Evolutionary conservation across 2,329 filamentous ascomycete genomes (phyloP).

Genomic region (Cordyceps pruinosa): DNA sequence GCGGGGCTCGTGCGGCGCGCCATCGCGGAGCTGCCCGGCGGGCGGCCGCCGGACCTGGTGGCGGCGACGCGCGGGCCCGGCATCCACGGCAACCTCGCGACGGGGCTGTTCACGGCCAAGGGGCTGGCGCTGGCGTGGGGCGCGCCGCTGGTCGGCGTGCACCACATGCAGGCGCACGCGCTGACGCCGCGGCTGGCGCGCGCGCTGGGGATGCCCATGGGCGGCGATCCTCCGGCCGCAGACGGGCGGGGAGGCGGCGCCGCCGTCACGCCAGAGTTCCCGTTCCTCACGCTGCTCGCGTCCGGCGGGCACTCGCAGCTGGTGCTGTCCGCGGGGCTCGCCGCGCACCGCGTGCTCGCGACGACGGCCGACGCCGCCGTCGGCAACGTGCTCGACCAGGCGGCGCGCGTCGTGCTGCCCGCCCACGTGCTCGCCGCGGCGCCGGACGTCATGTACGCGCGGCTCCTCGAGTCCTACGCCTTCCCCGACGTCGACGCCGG

Average conservation of each 20-base stretch:
- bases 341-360: slow-evolving; percentile 66
- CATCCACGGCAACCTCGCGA: slow-evolving; percentile 70
- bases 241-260: not conserved
- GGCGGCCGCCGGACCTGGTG: slow-evolving; percentile 64
- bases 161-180: slow-evolving; percentile 97
- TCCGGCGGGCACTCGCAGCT: slow-evolving; percentile 91
- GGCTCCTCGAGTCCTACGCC: slow-evolving; percentile 70
- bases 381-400: slow-evolving; percentile 85
- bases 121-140: slow-evolving; percentile 79
- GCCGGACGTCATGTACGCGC: slow-evolving; percentile 70
- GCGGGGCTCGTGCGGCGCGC: slow-evolving; percentile 61
- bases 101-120: slow-evolving; percentile 79
- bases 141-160: slow-evolving; percentile 74
- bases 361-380: slow-evolving; percentile 74
- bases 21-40: slow-evolving; percentile 43
- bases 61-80: slow-evolving; percentile 85
- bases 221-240: not conserved
- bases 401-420: slow-evolving; percentile 70
- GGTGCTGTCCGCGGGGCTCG: slow-evolving; percentile 62
- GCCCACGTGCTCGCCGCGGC: slow-evolving; percentile 43
- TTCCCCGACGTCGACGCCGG: slow-evolving; percentile 35
- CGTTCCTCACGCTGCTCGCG: slow-evolving; percentile 81
- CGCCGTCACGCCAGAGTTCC: slow-evolving; percentile 52
- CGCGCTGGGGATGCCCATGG: slow-evolving; percentile 42
- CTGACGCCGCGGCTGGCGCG: slow-evolving; percentile 73